A percentile compares a stretch with the other conserved stretches of the same genome.
These are phyloP conservation scores for Fragosphaeria purpurea DNA, from an alignment of 2,329 filamentous ascomycete genomes.

Conservation along the genomic window DNA sequence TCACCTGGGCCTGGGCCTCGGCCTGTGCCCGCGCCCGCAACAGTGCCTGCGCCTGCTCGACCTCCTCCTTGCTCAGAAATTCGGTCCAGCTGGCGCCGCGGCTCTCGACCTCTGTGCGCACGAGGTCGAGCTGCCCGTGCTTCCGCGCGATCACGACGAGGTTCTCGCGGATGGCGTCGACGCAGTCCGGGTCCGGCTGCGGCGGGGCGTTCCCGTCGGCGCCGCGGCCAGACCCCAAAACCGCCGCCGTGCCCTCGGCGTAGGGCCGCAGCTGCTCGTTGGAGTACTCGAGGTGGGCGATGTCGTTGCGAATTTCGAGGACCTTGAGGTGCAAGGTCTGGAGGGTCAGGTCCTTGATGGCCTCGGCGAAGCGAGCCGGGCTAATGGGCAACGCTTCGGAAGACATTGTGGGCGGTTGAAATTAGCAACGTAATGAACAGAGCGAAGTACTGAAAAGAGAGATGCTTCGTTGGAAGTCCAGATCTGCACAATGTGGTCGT, in stretches of 20 bases:
- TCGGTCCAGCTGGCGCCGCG: slow-evolving; percentile 48
- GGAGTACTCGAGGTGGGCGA: slow-evolving; percentile 62
- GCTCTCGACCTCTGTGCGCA: slow-evolving; percentile 54
- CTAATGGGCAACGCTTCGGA: slow-evolving; percentile 51
- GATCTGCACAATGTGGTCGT: too few species aligned
- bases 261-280: slow-evolving; percentile 64
- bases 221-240: slow-evolving; percentile 17
- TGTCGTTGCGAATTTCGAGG: slow-evolving; percentile 64
- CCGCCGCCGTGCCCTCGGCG: slow-evolving; percentile 38
- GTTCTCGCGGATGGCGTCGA: slow-evolving; percentile 66
- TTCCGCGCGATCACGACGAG: slow-evolving; percentile 58
- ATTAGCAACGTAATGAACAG: background rate
- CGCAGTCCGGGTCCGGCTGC: slow-evolving; percentile 56
- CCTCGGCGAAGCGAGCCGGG: slow-evolving; percentile 52
- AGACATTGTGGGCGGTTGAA: slow-evolving; percentile 41
- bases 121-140: slow-evolving; percentile 52
- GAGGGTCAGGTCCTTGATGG: slow-evolving; percentile 56
- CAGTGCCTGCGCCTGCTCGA: slow-evolving; percentile 5
- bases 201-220: slow-evolving; percentile 15
- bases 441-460: background rate
- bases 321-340: slow-evolving; percentile 62
- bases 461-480: too few species aligned
- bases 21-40: slow-evolving; percentile 7
- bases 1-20: slow-evolving; percentile 4
- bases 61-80: slow-evolving; percentile 39